Conservation (phyloP, 441 rosid species). For the Euphorbia celastroides region DNA sequence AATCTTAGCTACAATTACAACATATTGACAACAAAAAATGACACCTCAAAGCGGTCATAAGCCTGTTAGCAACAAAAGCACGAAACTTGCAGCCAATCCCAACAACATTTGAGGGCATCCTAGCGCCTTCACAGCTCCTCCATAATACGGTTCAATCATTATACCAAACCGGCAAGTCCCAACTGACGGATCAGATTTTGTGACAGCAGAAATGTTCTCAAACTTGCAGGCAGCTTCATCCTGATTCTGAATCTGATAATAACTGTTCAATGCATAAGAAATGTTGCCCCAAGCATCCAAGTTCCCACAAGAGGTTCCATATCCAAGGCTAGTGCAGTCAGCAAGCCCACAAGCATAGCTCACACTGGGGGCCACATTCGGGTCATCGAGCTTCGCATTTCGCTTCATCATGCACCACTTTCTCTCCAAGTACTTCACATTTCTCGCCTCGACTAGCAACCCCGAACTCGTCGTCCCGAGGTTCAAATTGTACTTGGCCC, state of each 20-base stretch:
- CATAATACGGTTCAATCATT: conserved; percentile 71
- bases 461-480: conserved; percentile 78
- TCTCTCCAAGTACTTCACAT: conserved; percentile 37
- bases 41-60: conserved; percentile 24
- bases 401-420: conserved; percentile 87
- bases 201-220: conserved; percentile 51
- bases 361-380: conserved; percentile 59
- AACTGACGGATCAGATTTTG: conserved; percentile 51
- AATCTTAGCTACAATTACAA: conserved; percentile 13
- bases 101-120: conserved; percentile 17
- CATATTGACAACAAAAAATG: conserved; percentile 2
- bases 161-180: conserved; percentile 55
- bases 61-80: conserved; percentile 27
- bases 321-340: conserved; percentile 86
- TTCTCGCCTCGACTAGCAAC: conserved; percentile 47
- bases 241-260: conserved; percentile 79
- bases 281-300: conserved; percentile 58
- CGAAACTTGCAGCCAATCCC: conserved; percentile 22
- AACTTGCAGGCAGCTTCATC: conserved; percentile 70
- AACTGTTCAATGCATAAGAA: conserved; percentile 87
- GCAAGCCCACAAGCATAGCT: conserved; percentile 78
- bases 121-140: conserved; percentile 26
- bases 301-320: conserved; percentile 69
- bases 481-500: conserved; percentile 63
- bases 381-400: conserved; percentile 55